Evolutionary conservation across 495 filamentous ascomycete species (phyloP).

Genomic region (Lindgomyces ingoldianus): DNA sequence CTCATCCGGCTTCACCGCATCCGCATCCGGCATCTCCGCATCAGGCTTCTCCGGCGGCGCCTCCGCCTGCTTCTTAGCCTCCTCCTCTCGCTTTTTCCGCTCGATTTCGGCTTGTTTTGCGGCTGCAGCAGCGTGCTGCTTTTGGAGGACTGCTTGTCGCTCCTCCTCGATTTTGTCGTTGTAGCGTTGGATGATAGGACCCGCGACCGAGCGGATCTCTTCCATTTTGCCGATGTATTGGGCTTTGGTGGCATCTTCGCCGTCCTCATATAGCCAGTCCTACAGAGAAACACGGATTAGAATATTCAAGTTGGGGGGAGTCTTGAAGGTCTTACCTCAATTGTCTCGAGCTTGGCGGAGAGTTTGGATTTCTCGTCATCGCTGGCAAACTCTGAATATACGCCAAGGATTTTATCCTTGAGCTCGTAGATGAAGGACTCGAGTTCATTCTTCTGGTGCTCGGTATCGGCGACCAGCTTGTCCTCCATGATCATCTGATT

Average conservation of each 20-base stretch:
- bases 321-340: constrained; percentile 66
- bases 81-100: constrained; percentile 75
- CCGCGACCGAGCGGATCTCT: constrained; percentile 86
- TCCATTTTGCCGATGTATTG: constrained; percentile 93
- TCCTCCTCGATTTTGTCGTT: constrained; percentile 92
- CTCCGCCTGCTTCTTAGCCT: constrained; percentile 62
- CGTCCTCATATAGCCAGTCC: constrained; percentile 99
- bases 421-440: constrained; percentile 96
- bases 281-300: constrained; percentile 47
- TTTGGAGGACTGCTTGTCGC: constrained; percentile 72
- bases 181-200: constrained; percentile 91
- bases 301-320: neutral
- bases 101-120: constrained; percentile 53
- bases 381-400: constrained; percentile 81
- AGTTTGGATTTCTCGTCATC: constrained; percentile 92
- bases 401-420: constrained; percentile 88
- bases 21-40: constrained; percentile 47
- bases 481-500: constrained; percentile 93
- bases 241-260: constrained; percentile 91
- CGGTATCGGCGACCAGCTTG: constrained; percentile 96
- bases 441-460: constrained; percentile 99
- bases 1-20: constrained; percentile 43
- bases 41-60: constrained; percentile 50
- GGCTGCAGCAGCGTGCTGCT: constrained; percentile 67
- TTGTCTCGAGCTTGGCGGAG: constrained; percentile 71